A percentile compares a stretch with the other conserved stretches of the same genome.
Conservation (phyloP, 108 stramenopile genomes). For the Nitzschia sp. region DNA sequence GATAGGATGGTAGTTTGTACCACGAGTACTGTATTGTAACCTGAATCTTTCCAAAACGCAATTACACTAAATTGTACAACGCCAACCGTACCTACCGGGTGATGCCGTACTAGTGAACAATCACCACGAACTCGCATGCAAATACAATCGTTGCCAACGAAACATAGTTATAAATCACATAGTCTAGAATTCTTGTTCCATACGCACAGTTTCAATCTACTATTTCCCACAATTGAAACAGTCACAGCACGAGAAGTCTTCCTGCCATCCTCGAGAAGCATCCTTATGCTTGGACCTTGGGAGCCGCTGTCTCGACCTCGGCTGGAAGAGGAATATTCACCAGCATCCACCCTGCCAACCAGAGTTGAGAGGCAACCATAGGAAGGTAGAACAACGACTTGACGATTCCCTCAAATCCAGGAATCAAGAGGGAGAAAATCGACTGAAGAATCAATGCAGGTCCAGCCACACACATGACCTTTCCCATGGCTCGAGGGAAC, state of each 20-base stretch:
- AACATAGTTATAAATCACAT: too few species aligned
- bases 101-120: too few species aligned
- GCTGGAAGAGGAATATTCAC: conserved; percentile 37
- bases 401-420: conserved; percentile 29
- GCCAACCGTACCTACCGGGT: too few species aligned
- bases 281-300: background rate
- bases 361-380: conserved; percentile 26
- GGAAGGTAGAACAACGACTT: conserved; percentile 22
- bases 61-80: too few species aligned
- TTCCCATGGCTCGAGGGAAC: conserved; percentile 34
- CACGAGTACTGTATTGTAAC: too few species aligned
- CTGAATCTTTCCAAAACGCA: too few species aligned
- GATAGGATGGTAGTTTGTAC: too few species aligned
- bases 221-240: background rate
- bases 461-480: conserved; percentile 26
- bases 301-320: conserved; percentile 5
- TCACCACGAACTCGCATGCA: too few species aligned
- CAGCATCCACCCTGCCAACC: conserved; percentile 38
- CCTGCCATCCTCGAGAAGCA: too few species aligned
- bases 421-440: conserved; percentile 14
- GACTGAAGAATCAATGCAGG: conserved; percentile 26
- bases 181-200: too few species aligned
- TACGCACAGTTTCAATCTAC: background rate
- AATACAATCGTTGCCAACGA: too few species aligned
- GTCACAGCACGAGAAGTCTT: background rate